Evolutionary conservation across 345 rosid species (phyloP), one percentile per base, ranked within the genome.

Genomic region (Ceriops tagal): DNA sequence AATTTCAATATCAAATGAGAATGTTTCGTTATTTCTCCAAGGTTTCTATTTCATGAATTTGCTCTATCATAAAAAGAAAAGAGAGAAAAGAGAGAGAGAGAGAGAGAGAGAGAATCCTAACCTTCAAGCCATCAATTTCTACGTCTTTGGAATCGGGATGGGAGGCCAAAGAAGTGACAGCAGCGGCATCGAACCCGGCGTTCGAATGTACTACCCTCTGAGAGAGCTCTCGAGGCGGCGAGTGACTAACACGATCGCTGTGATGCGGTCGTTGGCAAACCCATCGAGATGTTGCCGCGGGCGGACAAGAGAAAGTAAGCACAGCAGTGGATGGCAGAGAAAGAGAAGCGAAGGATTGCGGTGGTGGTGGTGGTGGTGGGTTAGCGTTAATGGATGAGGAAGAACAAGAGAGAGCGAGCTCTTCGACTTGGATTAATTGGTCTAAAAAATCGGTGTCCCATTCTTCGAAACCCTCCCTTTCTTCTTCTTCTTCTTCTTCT

Each of bases 161-260:
- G 60, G 5, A 56, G 31, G 57, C 5, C 55, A 60, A 21, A 35
- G 73, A 13, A 11, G 59, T 7, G 2, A 43, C 4, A 67, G 52
- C 19, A 24, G 11, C 27, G 4, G 30, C 0, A 11, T 27, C 56
- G 21, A 43, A 43, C 19, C 19, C 74, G 31, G 46, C 59, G 64
- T 5, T 46, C 47, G 56, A 63, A 22, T 39, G 65, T 26, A 71
- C 4, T 9, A 76, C 65, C 73, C 87, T 73, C 65, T 89, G 98
- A 31, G 93, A 85, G 70, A 93, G 88, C 71, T 71, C 79, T 53
- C 96, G 84, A 8, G 98, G 97, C 52, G 97, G 97, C 56, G 97
- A 39, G 46, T 39, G 11, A 39, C 46, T 39, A 10, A 39, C 1
- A 39, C 2, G 16, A 39, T 39, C 46, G 15, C 11, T 39, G 46